phyloP scores from a whole-genome alignment of 345 rosid genomes.

The Orychophragmus violaceus region DNA sequence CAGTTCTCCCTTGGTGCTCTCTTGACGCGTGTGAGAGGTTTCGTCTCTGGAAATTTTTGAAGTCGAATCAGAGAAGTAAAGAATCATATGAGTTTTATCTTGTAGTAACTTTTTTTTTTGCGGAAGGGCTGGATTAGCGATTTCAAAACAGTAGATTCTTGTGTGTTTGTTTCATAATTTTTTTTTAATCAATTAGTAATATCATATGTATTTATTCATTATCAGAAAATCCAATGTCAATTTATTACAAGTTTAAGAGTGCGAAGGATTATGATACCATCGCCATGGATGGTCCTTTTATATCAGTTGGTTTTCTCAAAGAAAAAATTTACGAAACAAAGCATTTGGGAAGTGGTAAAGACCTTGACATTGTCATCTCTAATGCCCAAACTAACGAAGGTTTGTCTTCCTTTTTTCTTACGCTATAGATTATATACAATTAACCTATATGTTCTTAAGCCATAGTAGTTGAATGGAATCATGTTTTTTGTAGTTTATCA shows the following conservation, averaged over 20 bases:
- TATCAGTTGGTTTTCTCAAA: constrained; percentile 92
- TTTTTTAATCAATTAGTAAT: constrained; percentile 4
- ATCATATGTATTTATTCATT: constrained; percentile 10
- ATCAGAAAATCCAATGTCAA: constrained; percentile 64
- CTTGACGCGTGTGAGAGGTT: constrained; percentile 5
- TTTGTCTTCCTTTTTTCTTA: constrained; percentile 43
- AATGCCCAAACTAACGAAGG: constrained; percentile 99
- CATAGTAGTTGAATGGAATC: neutral
- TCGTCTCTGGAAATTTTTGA: neutral
- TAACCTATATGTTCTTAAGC: neutral
- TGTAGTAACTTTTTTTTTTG: constrained; percentile 6
- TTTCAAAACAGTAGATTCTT: too few species aligned
- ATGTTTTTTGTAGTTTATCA: neutral
- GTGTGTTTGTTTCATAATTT: constrained; percentile 8
- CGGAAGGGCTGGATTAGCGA: too few species aligned
- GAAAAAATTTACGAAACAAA: constrained; percentile 95
- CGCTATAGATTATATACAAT: too few species aligned
- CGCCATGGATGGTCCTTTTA: constrained; percentile 90
- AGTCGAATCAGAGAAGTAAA: constrained; percentile 26
- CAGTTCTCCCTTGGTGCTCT: neutral
- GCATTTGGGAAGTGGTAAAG: constrained; percentile 98
- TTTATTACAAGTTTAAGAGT: constrained; percentile 98
- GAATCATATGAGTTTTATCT: constrained; percentile 7
- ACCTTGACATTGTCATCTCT: constrained; percentile 96
- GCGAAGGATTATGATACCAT: constrained; percentile 94